Conservation (phyloP, 495 filamentous ascomycete genomes). For the Aspergillus campestris region DNA sequence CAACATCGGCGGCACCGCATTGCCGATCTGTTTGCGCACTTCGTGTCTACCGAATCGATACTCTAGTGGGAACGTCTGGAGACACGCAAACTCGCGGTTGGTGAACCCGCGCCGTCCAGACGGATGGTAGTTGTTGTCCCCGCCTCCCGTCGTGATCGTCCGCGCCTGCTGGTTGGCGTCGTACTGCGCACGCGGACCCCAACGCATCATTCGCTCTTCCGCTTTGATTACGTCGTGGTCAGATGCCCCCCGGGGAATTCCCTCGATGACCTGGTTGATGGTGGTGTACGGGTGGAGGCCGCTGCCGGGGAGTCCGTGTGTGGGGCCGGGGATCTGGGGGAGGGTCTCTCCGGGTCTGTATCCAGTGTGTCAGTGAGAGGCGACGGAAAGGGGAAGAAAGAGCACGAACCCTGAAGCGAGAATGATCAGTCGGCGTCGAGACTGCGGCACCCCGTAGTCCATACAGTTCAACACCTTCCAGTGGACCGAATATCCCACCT, state of each 20-base stretch:
- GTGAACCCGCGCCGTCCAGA: slow-evolving; percentile 60
- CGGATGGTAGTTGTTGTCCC: slow-evolving; percentile 60
- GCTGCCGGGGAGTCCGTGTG: slow-evolving; percentile 39
- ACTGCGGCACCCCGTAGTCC: slow-evolving; percentile 55
- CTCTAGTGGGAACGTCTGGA: slow-evolving; percentile 65
- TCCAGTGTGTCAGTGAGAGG: slow-evolving; percentile 7
- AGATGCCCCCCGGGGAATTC: slow-evolving; percentile 29
- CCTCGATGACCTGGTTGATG: slow-evolving; percentile 38
- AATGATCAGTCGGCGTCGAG: slow-evolving; percentile 58
- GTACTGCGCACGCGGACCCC: slow-evolving; percentile 16
- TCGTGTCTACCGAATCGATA: slow-evolving; percentile 47
- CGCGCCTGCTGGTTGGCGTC: slow-evolving; percentile 42
- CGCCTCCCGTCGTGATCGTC: slow-evolving; percentile 65
- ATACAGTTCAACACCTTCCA: slow-evolving; percentile 45
- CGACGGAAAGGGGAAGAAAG: neutral
- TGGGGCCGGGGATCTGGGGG: slow-evolving; percentile 58
- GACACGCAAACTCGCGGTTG: slow-evolving; percentile 59
- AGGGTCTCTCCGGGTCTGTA: slow-evolving; percentile 65
- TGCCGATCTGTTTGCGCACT: slow-evolving; percentile 71
- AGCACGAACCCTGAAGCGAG: slow-evolving; percentile 65
- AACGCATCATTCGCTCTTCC: slow-evolving; percentile 9
- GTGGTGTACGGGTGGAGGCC: slow-evolving; percentile 28
- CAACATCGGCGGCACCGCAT: slow-evolving; percentile 68
- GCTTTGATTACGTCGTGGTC: slow-evolving; percentile 39
- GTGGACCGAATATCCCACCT: slow-evolving; percentile 59